Base-by-base conservation (phyloP, 1,139 yeast genomes). In the Saccharomyces uvarum region DNA sequence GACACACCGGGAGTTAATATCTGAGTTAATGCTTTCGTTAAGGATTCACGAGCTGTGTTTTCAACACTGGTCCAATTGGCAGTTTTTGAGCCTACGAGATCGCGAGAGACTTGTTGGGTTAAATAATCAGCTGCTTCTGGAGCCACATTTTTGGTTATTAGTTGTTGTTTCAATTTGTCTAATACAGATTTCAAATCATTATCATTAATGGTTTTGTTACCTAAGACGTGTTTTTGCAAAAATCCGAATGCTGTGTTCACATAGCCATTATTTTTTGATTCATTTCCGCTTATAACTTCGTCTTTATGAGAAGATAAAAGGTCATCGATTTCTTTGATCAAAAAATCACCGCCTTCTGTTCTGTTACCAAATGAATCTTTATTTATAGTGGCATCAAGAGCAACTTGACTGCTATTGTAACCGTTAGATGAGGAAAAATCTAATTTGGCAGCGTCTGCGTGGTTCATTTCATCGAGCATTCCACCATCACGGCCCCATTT, bases 1-100 rank as follows among this genome's bases (percentile, higher is more conserved):
- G 97, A 89, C 1, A 95, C 89, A 60, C 91, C 88, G 11, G 99
- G 99, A 0, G 99, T 91, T 59, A 93, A 75, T 50, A 91, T 82
- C 64, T 87, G 86, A 50, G 91, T 83, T 53, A 93, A 75, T 52
- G 93, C 91, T 44, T 83, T 88, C 1, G 83, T 80, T 68, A 93
- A 76, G 2, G 96, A 80, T 49, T 79, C 79, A 59, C 83, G 77
- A 7, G 84, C 86, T 1, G 86, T 79, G 27, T 77, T 74, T 54
- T 80, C 82, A 0, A 79, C 80, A 4, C 84, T 75, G 0, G 88
- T 81, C 80, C 88, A 85, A 57, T 75, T 80, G 53, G 80, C 81
- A 0, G 89, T 83, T 56, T 80, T 83, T 19, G 86, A 78, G 0
- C 91, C 91, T 3, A 82, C 73, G 38, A 85, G 67, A 52, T 80